Evolutionary conservation across 768 basidiomycete species (phyloP).

Genomic region (Pisolithus microcarpus): DNA sequence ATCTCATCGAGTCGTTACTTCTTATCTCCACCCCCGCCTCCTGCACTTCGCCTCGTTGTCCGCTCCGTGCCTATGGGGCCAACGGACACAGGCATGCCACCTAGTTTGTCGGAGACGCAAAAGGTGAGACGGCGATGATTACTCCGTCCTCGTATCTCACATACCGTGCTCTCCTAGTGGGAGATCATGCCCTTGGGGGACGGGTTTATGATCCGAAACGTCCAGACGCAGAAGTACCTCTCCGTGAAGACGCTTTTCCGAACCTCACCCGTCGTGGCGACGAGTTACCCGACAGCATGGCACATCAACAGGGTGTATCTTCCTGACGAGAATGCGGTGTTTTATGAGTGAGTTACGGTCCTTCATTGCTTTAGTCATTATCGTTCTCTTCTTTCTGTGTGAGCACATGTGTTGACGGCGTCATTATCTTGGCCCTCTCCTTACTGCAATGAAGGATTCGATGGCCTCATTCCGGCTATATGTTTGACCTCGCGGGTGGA

Average conservation of each 20-base stretch:
- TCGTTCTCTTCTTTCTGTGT: not conserved
- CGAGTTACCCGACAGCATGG: not conserved
- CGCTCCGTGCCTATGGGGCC: too few species aligned
- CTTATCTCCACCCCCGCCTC: too few species aligned
- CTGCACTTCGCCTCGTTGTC: not conserved
- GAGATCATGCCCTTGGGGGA: not conserved
- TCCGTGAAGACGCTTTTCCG: not conserved
- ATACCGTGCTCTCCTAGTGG: not conserved
- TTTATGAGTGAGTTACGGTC: not conserved
- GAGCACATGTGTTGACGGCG: not conserved
- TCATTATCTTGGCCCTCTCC: not conserved
- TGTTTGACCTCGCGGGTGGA: conserved; percentile 1
- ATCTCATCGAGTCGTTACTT: not conserved
- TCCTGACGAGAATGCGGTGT: conserved; percentile 1
- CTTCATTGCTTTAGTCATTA: not conserved
- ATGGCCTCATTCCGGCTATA: conserved; percentile 1
- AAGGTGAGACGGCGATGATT: not conserved
- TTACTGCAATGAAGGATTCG: not conserved
- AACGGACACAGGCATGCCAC: not conserved
- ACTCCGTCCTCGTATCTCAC: not conserved
- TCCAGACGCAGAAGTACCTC: conserved; percentile 1
- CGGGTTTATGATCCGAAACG: not conserved
- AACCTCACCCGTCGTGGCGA: not conserved
- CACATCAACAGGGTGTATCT: not conserved
- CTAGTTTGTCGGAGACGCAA: not conserved